Percentiles rank a stretch among this genome's conserved stretches.
phyloP scores from a whole-genome alignment of 2,329 filamentous ascomycete species.

The Botrytis aclada region DNA sequence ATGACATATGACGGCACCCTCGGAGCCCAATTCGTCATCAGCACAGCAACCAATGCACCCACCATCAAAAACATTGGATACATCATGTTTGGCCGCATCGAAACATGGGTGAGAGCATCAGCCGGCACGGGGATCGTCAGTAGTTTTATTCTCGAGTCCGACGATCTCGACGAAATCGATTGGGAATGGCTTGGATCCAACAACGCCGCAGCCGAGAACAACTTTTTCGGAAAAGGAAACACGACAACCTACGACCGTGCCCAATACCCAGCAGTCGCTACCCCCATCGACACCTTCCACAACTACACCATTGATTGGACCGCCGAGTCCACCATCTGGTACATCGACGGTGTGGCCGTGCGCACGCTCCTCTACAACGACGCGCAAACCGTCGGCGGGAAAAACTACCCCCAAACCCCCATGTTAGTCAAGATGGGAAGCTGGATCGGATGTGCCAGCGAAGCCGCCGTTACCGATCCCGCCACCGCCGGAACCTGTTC shows the following conservation, averaged over 20 bases:
- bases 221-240: conserved; percentile 55
- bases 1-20: conserved; percentile 40
- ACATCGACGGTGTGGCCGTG: conserved; percentile 50
- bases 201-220: conserved; percentile 44
- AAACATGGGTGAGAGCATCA: conserved; percentile 47
- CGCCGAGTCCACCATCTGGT: conserved; percentile 54
- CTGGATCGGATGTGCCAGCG: conserved; percentile 43
- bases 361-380: conserved; percentile 48
- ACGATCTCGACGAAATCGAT: conserved; percentile 53
- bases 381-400: conserved; percentile 47
- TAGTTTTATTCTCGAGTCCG: conserved; percentile 49
- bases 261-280: conserved; percentile 39
- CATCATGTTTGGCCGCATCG: conserved; percentile 52
- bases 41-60: conserved; percentile 47
- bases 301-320: conserved; percentile 70
- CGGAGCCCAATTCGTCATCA: conserved; percentile 50
- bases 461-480: conserved; percentile 43
- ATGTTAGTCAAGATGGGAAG: conserved; percentile 63
- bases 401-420: conserved; percentile 66
- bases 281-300: conserved; percentile 47
- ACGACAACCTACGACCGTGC: conserved; percentile 50
- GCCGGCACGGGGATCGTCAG: conserved; percentile 49
- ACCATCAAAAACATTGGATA: conserved; percentile 46
- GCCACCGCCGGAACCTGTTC: conserved; percentile 56
- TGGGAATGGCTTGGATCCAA: conserved; percentile 44